A percentile compares a stretch with the other conserved stretches of the same genome.
Evolutionary conservation across 495 filamentous ascomycete species (phyloP).

Genomic region (Penicillium manginii): DNA sequence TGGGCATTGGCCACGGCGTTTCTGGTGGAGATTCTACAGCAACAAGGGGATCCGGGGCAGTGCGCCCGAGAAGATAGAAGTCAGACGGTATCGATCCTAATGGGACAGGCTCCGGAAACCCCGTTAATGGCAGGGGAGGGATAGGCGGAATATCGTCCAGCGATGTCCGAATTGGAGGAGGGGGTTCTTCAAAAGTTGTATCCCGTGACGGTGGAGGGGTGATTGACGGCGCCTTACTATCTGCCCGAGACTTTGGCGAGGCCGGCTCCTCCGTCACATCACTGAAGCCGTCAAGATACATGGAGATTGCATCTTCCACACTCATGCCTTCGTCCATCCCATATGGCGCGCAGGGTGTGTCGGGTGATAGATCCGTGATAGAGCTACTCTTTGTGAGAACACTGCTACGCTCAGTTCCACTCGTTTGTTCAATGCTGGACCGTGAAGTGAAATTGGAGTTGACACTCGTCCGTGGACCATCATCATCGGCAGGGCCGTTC

Average conservation of each 20-base stretch:
- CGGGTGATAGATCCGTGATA: constrained; percentile 64
- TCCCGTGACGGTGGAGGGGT: constrained; percentile 37
- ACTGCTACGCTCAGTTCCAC: constrained; percentile 79
- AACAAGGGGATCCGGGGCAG: constrained; percentile 12
- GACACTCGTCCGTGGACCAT: constrained; percentile 70
- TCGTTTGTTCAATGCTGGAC: constrained; percentile 70
- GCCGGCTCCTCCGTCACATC: constrained; percentile 54
- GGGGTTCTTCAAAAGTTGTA: constrained; percentile 30
- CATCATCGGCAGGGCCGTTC: constrained; percentile 42
- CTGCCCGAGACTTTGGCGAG: constrained; percentile 36
- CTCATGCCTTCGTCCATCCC: constrained; percentile 74
- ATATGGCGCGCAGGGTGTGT: constrained; percentile 57
- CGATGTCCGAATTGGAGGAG: constrained; percentile 23
- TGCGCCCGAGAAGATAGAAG: constrained; percentile 1
- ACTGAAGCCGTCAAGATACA: constrained; percentile 85
- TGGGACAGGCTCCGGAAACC: constrained; percentile 3
- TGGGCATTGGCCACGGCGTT: constrained; percentile 6
- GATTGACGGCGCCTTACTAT: constrained; percentile 37
- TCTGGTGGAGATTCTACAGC: constrained; percentile 12
- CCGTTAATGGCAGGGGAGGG: constrained; percentile 27
- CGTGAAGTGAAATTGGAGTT: constrained; percentile 70
- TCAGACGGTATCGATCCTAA: constrained; percentile 7
- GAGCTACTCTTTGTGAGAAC: constrained; percentile 80
- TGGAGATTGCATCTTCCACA: constrained; percentile 89
- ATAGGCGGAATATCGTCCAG: constrained; percentile 30